Evolutionary conservation across 148 eudicot species (phyloP).

Genomic region (Chenopodium formosanum): DNA sequence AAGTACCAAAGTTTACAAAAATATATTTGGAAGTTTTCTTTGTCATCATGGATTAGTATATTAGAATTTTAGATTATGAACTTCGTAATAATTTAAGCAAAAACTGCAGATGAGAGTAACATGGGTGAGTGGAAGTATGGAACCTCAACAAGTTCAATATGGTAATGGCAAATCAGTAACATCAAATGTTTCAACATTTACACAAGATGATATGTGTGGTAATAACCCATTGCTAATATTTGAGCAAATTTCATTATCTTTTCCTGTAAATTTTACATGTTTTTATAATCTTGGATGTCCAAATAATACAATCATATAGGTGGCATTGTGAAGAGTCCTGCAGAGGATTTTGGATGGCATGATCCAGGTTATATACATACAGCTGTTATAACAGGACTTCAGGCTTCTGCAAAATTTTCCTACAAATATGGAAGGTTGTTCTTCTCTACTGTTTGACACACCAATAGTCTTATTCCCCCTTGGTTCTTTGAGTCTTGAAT

Average conservation of each 20-base stretch:
- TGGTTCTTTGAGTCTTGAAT: background rate
- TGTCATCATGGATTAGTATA: background rate
- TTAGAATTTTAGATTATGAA: background rate
- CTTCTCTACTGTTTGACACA: background rate
- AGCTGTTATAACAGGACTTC: slow-evolving; percentile 59
- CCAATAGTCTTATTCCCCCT: too few relatives aligned
- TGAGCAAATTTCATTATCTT: background rate
- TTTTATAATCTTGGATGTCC: background rate
- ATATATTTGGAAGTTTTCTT: too few relatives aligned
- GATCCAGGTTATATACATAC: slow-evolving; percentile 85
- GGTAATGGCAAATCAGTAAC: slow-evolving; percentile 49
- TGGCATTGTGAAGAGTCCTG: slow-evolving; percentile 51
- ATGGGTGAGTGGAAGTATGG: slow-evolving; percentile 73
- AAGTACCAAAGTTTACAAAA: background rate
- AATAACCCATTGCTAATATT: background rate
- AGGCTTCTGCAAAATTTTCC: slow-evolving; percentile 45
- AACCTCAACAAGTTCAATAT: slow-evolving; percentile 56
- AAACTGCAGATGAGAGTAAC: slow-evolving; percentile 71
- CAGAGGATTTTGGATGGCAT: slow-evolving; percentile 89
- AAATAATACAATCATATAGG: slow-evolving; percentile 1
- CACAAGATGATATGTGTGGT: slow-evolving; percentile 54
- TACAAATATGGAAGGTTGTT: slow-evolving; percentile 75
- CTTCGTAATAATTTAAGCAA: background rate
- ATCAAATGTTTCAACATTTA: slow-evolving; percentile 53
- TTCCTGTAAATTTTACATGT: background rate